phyloP scores from a whole-genome alignment of 805 yeast genomes.

The Vanderwaltozyma polyspora region DNA sequence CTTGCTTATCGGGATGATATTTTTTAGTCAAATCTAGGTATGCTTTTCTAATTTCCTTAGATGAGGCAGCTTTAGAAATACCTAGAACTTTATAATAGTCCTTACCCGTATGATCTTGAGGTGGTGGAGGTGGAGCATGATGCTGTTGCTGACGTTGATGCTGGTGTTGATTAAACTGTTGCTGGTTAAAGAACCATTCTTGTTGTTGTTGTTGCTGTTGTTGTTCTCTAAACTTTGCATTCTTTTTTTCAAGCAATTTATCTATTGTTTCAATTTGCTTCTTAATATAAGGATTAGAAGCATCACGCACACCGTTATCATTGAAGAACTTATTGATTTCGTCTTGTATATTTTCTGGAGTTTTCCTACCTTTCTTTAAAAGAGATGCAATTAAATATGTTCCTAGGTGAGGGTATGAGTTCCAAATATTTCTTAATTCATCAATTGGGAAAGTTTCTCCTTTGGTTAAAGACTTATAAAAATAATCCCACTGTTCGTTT shows the following conservation, averaged over 20 bases:
- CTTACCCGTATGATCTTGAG: slow-evolving; percentile 27
- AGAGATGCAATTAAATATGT: slow-evolving; percentile 14
- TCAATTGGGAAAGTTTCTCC: slow-evolving; percentile 11
- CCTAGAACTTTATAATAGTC: slow-evolving; percentile 78
- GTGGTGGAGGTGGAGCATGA: slow-evolving; percentile 15
- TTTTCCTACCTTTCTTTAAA: slow-evolving; percentile 5
- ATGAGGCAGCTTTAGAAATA: slow-evolving; percentile 54
- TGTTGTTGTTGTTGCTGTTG: slow-evolving; percentile 38
- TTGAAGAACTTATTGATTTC: slow-evolving; percentile 16
- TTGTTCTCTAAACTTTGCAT: slow-evolving; percentile 25
- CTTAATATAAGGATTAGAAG: slow-evolving; percentile 10
- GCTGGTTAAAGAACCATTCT: slow-evolving; percentile 27
- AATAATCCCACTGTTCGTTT: slow-evolving; percentile 7
- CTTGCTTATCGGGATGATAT: slow-evolving; percentile 88
- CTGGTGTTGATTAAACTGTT: slow-evolving; percentile 27
- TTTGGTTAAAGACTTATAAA: slow-evolving; percentile 5
- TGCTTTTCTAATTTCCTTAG: slow-evolving; percentile 65
- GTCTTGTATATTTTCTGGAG: slow-evolving; percentile 6
- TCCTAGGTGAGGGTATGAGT: slow-evolving; percentile 20
- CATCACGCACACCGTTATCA: slow-evolving; percentile 10
- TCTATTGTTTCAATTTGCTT: slow-evolving; percentile 28
- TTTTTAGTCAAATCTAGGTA: slow-evolving; percentile 67
- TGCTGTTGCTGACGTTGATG: slow-evolving; percentile 29
- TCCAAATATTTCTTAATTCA: slow-evolving; percentile 17
- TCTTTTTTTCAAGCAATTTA: slow-evolving; percentile 13